phyloP scores from a whole-genome alignment of 495 filamentous ascomycete species.

The Pyrenula aspistea region DNA sequence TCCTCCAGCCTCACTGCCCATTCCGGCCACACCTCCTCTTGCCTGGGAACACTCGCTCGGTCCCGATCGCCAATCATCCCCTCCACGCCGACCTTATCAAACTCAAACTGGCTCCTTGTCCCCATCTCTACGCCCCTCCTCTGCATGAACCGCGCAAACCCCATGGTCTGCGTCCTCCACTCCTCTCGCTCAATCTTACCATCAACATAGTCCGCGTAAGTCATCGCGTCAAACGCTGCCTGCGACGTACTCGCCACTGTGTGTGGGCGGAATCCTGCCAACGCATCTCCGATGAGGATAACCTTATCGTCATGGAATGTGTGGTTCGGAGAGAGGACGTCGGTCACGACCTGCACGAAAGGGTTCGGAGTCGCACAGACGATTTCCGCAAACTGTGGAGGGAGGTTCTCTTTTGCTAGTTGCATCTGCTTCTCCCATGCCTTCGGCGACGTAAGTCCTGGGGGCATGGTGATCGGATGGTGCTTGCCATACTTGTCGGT shows the following conservation, averaged over 20 bases:
- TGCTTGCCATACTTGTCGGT: constrained; percentile 35
- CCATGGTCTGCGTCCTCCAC: constrained; percentile 31
- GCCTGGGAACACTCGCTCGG: neutral
- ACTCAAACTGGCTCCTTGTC: constrained; percentile 29
- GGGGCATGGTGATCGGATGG: constrained; percentile 35
- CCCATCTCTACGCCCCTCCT: constrained; percentile 33
- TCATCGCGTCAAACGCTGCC: constrained; percentile 34
- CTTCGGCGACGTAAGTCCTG: constrained; percentile 26
- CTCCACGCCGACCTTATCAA: constrained; percentile 12
- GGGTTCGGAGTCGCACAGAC: constrained; percentile 32
- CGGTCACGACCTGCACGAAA: constrained; percentile 44
- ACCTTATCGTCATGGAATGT: constrained; percentile 36
- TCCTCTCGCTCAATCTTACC: constrained; percentile 25
- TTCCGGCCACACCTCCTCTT: neutral
- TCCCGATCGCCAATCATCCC: neutral
- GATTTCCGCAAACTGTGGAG: constrained; percentile 40
- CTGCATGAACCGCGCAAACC: constrained; percentile 31
- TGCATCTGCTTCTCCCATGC: constrained; percentile 29
- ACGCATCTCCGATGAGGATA: constrained; percentile 42
- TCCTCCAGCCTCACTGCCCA: neutral
- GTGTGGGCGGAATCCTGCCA: constrained; percentile 44
- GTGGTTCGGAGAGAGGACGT: constrained; percentile 30
- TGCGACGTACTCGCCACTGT: constrained; percentile 39
- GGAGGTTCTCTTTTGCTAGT: constrained; percentile 16
- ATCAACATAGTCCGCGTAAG: constrained; percentile 28